These are phyloP conservation scores for Dictyophora rubrovolvata DNA, from an alignment of 768 basidiomycete species.

Conservation along the genomic window DNA sequence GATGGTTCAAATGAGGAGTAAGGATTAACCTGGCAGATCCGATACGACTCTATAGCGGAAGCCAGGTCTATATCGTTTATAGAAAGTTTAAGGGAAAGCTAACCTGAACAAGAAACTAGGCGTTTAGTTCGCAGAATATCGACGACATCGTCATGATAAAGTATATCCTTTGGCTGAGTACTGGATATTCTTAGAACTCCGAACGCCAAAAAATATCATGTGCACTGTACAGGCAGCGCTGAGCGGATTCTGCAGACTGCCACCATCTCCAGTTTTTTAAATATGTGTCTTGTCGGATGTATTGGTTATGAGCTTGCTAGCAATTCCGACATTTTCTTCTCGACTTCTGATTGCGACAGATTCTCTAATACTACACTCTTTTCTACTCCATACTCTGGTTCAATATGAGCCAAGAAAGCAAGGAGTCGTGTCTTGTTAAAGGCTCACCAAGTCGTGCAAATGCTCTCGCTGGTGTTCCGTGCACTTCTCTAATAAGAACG, in stretches of 20 bases:
- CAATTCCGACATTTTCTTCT: slow-evolving; percentile 57
- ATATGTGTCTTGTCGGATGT: not conserved
- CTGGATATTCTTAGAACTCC: not conserved
- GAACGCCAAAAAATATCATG: not conserved
- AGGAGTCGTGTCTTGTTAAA: slow-evolving; percentile 9
- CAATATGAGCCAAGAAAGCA: slow-evolving; percentile 11
- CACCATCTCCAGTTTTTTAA: not conserved
- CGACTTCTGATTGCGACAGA: slow-evolving; percentile 61
- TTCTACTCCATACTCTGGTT: slow-evolving; percentile 67
- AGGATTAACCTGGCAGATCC: too few species aligned
- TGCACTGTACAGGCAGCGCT: not conserved
- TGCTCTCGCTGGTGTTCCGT: slow-evolving; percentile 66
- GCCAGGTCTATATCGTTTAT: too few species aligned
- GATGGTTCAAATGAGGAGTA: too few species aligned
- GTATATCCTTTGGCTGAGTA: not conserved
- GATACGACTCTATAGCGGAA: too few species aligned
- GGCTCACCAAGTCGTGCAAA: slow-evolving; percentile 80
- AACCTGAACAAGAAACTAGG: too few species aligned
- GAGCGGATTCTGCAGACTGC: not conserved
- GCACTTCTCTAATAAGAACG: slow-evolving; percentile 70
- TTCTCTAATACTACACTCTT: slow-evolving; percentile 73
- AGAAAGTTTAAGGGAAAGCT: too few species aligned
- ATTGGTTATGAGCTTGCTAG: slow-evolving; percentile 23
- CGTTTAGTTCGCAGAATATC: not conserved
- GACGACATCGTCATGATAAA: not conserved